A percentile compares a stretch with the other conserved stretches of the same genome.
Evolutionary conservation across 768 basidiomycete species (phyloP).

Genomic region (Tulasnella sp.): DNA sequence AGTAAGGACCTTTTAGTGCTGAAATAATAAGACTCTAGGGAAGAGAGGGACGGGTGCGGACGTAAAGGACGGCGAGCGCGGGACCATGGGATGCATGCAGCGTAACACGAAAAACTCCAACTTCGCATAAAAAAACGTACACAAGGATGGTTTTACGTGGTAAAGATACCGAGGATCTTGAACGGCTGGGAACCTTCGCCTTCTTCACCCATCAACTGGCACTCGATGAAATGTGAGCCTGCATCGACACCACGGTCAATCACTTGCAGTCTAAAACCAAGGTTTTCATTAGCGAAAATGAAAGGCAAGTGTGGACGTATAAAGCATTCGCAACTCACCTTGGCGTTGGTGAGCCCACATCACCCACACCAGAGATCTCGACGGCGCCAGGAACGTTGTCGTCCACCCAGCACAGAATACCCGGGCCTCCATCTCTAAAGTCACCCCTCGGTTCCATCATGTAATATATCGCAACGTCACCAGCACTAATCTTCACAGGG

Average conservation of each 20-base stretch:
- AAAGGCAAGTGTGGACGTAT: background rate
- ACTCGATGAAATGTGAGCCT: conserved; percentile 91
- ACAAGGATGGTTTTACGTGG: conserved; percentile 36
- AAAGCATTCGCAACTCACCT: conserved; percentile 41
- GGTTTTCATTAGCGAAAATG: conserved; percentile 7
- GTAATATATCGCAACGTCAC: conserved; percentile 89
- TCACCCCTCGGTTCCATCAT: conserved; percentile 47
- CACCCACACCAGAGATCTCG: conserved; percentile 63
- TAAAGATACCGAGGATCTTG: conserved; percentile 84
- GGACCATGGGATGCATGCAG: too few species aligned
- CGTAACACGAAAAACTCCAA: background rate
- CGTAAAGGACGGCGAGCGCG: too few species aligned
- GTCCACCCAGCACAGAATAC: conserved; percentile 93
- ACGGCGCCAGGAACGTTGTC: conserved; percentile 77
- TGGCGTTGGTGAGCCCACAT: conserved; percentile 47
- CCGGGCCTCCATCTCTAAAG: conserved; percentile 30
- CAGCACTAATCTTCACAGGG: conserved; percentile 71
- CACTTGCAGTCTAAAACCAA: conserved; percentile 48
- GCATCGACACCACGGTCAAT: conserved; percentile 79
- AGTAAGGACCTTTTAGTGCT: too few species aligned
- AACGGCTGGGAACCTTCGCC: conserved; percentile 67
- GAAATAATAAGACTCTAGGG: too few species aligned
- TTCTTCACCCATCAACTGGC: conserved; percentile 76
- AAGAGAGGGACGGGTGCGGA: too few species aligned
- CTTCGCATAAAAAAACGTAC: background rate